Base-by-base conservation (phyloP, 1,139 yeast species). In the Ashbya aceris region DNA sequence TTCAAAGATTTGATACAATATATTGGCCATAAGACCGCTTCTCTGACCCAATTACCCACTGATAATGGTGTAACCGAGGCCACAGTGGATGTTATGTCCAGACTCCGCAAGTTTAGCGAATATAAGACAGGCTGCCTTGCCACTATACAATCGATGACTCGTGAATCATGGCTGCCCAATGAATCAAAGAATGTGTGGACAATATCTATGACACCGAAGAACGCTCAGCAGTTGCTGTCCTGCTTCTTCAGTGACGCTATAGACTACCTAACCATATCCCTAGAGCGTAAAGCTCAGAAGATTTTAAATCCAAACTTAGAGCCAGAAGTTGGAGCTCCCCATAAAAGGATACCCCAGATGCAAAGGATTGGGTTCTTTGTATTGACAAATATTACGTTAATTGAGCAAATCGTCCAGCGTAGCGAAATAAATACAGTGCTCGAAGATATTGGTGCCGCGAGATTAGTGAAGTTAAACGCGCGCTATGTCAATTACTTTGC, bases 401-500 rank as follows among this genome's bases (percentile, higher is more conserved):
- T 85, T 28, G 95, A 87, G 56, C 83, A 83, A 44, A 75, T 83
- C 44, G 69, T 83, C 20, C 76, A 79, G 50, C 70, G 83, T 46
- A 72, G 84, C 33, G 74, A 72, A 28, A 58, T 84, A 28, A 70
- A 67, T 47, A 68, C 66, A 34, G 70, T 79, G 23, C 62, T 87
- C 38, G 87, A 89, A 1, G 34, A 42, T 2, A 52, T 50, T 26
- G 95, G 96, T 0, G 61, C 69, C 31, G 82, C 76, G 42, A 66
- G 96, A 45, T 60, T 87, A 12, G 81, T 74, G 39, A 76, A 78
- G 52, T 64, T 86, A 50, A 78, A 82, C 56, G 87, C 84, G 56
- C 70, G 87, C 48, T 86, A 83, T 40, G 67, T 84, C 53, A 84
- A 83, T 55, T 67, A 79, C 50, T 85, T 87, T 58, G 70, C 87